These are phyloP conservation scores for Ceratocystis huliohia DNA, from an alignment of 2,329 filamentous ascomycete species.

Conservation along the genomic window DNA sequence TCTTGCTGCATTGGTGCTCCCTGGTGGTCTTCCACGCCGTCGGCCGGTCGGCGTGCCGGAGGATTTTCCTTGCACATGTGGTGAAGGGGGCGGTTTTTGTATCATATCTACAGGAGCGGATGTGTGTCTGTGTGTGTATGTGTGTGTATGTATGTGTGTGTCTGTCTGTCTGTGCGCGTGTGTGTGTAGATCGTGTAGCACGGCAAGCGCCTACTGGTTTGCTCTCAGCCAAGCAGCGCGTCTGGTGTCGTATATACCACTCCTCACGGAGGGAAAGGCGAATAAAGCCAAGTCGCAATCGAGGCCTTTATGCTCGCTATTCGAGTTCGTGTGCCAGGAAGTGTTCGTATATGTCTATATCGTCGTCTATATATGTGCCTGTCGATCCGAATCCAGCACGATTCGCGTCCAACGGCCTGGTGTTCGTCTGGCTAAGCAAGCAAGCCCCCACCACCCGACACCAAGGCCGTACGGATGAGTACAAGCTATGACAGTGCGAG, in stretches of 20 bases:
- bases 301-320: not conserved
- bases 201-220: too few relatives aligned
- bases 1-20: slow-evolving; percentile 33
- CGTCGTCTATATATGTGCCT: not conserved
- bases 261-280: too few relatives aligned
- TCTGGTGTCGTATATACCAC: too few relatives aligned
- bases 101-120: slow-evolving; percentile 10
- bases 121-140: slow-evolving; percentile 3
- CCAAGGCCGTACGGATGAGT: not conserved
- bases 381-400: not conserved
- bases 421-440: not conserved
- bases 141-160: not conserved
- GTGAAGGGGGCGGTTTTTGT: slow-evolving; percentile 18
- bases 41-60: slow-evolving; percentile 30
- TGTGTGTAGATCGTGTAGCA: not conserved
- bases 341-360: not conserved
- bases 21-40: slow-evolving; percentile 37
- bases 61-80: slow-evolving; percentile 31
- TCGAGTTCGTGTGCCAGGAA: not conserved
- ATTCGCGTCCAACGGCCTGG: not conserved
- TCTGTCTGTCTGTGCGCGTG: not conserved
- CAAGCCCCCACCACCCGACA: not conserved
- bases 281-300: too few relatives aligned
- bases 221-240: too few relatives aligned
- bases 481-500: not conserved